phyloP scores from a whole-genome alignment of 208 protist genomes.

The Trypanosoma melophagium region DNA sequence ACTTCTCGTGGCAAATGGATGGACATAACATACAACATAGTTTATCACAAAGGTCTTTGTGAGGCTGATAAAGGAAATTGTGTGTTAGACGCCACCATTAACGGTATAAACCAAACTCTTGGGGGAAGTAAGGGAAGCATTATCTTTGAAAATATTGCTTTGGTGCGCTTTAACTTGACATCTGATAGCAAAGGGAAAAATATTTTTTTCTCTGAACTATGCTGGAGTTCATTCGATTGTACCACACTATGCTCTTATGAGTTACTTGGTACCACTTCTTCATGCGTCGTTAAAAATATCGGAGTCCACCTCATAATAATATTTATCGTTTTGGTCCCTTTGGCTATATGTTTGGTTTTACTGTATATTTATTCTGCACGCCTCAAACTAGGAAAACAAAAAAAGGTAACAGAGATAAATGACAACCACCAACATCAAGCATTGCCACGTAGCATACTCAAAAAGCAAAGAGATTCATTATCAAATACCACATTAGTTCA shows the following conservation, averaged over 20 bases:
- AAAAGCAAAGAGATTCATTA: neutral
- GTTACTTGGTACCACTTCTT: conserved; percentile 28
- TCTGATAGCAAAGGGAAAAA: conserved; percentile 21
- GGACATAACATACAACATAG: conserved; percentile 38
- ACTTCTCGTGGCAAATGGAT: conserved; percentile 48
- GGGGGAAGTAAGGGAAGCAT: conserved; percentile 28
- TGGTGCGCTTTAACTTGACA: conserved; percentile 31
- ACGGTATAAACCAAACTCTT: conserved; percentile 29
- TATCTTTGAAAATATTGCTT: conserved; percentile 18
- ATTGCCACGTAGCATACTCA: neutral
- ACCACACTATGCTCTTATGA: conserved; percentile 35
- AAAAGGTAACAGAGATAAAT: conserved; percentile 4
- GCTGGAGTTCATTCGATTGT: conserved; percentile 41
- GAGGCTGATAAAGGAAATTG: conserved; percentile 28
- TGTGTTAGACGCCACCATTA: conserved; percentile 34
- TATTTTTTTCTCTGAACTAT: conserved; percentile 43
- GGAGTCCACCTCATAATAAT: conserved; percentile 40
- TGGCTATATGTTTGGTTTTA: conserved; percentile 28
- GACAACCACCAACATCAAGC: conserved; percentile 5
- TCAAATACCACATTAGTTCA: neutral
- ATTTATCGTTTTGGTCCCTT: conserved; percentile 36
- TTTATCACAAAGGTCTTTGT: conserved; percentile 40
- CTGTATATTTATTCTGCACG: conserved; percentile 38
- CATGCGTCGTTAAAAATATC: conserved; percentile 34
- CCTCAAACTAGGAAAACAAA: conserved; percentile 29